These are phyloP conservation scores for Heliocybe sulcata DNA, from an alignment of 1,284 basidiomycete genomes.

Conservation along the genomic window DNA sequence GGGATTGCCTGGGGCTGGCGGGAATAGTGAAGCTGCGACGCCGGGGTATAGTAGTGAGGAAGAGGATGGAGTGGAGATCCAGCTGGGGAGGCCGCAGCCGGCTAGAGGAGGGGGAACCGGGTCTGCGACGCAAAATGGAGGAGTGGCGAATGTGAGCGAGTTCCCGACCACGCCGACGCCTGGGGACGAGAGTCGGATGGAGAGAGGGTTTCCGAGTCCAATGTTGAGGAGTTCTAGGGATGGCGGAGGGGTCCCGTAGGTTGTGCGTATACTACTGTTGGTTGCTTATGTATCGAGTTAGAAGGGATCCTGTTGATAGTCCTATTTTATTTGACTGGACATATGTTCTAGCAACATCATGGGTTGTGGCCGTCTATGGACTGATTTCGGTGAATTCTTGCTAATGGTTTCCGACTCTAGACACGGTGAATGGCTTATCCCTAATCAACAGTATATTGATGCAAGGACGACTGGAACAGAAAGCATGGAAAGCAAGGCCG, in stretches of 20 bases:
- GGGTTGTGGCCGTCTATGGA: too few species aligned
- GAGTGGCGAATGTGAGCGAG: conserved; percentile 10
- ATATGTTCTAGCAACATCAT: neutral
- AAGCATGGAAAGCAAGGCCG: neutral
- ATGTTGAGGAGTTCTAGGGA: conserved; percentile 39
- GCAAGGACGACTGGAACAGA: neutral
- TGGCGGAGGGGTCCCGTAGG: conserved; percentile 8
- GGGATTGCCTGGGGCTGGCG: neutral
- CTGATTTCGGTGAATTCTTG: too few species aligned
- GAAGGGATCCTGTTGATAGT: neutral
- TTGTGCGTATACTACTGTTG: neutral
- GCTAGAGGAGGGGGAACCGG: conserved; percentile 5
- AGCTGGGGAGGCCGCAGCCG: conserved; percentile 24
- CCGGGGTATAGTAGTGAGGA: conserved; percentile 46
- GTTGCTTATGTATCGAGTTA: neutral
- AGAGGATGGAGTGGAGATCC: conserved; percentile 26
- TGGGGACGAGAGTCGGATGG: conserved; percentile 45
- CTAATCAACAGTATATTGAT: neutral
- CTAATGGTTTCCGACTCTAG: too few species aligned
- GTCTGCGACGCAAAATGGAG: conserved; percentile 4
- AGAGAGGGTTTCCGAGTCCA: conserved; percentile 50
- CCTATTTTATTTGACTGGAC: neutral
- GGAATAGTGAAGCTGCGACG: conserved; percentile 27
- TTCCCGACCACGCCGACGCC: conserved; percentile 24
- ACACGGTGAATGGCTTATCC: neutral